Base-by-base conservation (phyloP, 2,329 filamentous ascomycete species). In the Fusarium illudens region DNA sequence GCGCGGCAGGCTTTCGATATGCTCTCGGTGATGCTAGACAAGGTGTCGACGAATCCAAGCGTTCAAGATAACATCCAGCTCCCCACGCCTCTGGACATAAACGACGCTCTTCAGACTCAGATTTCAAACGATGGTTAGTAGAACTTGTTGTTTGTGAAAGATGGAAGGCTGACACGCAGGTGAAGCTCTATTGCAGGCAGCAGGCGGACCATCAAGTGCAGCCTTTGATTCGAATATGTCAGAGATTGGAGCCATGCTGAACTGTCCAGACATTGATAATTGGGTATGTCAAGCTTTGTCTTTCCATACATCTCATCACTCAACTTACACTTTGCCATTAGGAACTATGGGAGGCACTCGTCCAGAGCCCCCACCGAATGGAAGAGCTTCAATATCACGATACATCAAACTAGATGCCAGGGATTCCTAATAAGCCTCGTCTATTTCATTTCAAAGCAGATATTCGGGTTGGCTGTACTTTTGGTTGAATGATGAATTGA, bases 321-420 rank as follows among this genome's bases (percentile, higher is more conserved):
- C 0, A 29, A 30, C 62, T 65, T 5, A 65, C 3, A 0, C 12
- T 2, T 9, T 10, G 1, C 11, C 6, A 33, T 0, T 5, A 66
- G 64, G 64, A 66, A 33, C 66, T 60, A 29, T 66, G 64, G 64
- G 64, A 66, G 15, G 63, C 64, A 2, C 46, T 66, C 9, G 58
- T 66, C 2, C 64, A 66, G 13, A 67, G 66, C 33, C 64, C 64
- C 1, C 39, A 46, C 1, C 10, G 22, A 46, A 46, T 46, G 39
- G 64, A 67, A 3, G 64, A 67, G 0, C 37, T 66, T 2, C 62
- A 55, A 1, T 42, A 60, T 6, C 63, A 64, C 2, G 64, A 67
- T 2, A 53, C 67, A 36, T 29, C 30, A 2, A 53, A 67, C 8
- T 27, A 27, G 6, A 27, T 10, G 11, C 39, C 15, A 46, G n/a